Conservation (phyloP, 176 grass and related monocot genomes). For the Juncus effusus region DNA sequence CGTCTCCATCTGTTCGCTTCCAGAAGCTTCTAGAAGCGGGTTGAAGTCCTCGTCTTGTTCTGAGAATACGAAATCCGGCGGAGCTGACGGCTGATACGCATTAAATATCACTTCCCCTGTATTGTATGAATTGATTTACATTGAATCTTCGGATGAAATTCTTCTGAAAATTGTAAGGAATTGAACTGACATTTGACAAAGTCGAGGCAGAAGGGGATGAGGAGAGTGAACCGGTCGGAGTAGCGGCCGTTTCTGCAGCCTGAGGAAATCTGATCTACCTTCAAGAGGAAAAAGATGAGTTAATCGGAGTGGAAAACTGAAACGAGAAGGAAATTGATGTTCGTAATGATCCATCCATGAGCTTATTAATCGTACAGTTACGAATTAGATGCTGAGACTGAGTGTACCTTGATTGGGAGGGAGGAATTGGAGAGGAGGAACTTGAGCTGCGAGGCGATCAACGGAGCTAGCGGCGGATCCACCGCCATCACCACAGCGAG, state of each 20-base stretch:
- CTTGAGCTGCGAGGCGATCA: constrained; percentile 76
- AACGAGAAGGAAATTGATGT: not conserved
- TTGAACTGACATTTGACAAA: constrained; percentile 68
- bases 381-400: not conserved
- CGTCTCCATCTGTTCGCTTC: constrained; percentile 18
- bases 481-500: constrained; percentile 25
- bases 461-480: constrained; percentile 38
- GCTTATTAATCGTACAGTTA: not conserved
- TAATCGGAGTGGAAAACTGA: not conserved
- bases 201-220: constrained; percentile 95
- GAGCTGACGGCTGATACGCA: constrained; percentile 52
- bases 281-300: not conserved
- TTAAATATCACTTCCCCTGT: constrained; percentile 94
- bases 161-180: not conserved
- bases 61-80: constrained; percentile 73
- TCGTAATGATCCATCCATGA: not conserved
- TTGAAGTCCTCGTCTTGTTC: constrained; percentile 63
- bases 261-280: constrained; percentile 76
- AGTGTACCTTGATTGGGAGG: constrained; percentile 61
- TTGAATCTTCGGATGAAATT: constrained; percentile 6
- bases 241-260: constrained; percentile 54
- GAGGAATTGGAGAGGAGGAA: constrained; percentile 59
- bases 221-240: constrained; percentile 76
- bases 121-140: not conserved
- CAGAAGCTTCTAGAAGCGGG: constrained; percentile 39